These are phyloP conservation scores for Talaromyces sp. DNA, from an alignment of 2,329 filamentous ascomycete genomes.

Conservation along the genomic window DNA sequence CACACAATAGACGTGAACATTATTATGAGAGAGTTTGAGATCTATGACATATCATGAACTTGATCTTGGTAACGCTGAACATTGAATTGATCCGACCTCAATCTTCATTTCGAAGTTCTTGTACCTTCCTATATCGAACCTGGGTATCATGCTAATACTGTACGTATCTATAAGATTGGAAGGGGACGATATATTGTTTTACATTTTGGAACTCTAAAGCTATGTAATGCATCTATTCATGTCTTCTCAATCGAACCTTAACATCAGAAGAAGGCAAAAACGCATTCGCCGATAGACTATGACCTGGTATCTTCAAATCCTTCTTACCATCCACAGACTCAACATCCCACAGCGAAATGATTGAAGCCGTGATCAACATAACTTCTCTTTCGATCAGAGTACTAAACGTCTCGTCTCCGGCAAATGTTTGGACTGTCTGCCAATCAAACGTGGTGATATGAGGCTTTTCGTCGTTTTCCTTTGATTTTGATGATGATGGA, in stretches of 20 bases:
- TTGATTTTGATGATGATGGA: slow-evolving; percentile 20
- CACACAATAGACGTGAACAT: not conserved
- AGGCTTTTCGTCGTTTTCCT: not conserved
- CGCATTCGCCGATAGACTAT: slow-evolving; percentile 48
- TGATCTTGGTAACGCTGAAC: not conserved
- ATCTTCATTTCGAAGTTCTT: not conserved
- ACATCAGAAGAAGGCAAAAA: slow-evolving; percentile 53
- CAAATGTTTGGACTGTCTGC: slow-evolving; percentile 48
- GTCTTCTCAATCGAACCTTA: slow-evolving; percentile 53
- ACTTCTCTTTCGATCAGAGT: slow-evolving; percentile 46
- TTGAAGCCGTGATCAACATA: slow-evolving; percentile 50
- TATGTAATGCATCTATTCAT: not conserved
- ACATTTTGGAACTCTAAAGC: not conserved
- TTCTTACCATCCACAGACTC: slow-evolving; percentile 41
- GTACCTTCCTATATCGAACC: not conserved
- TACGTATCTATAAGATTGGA: no score
- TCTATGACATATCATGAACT: no score
- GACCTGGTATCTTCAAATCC: slow-evolving; percentile 51
- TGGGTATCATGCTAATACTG: no score
- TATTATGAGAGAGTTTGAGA: no score
- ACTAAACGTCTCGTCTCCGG: slow-evolving; percentile 47
- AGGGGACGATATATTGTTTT: no score
- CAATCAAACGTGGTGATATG: slow-evolving; percentile 28
- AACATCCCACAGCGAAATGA: slow-evolving; percentile 58
- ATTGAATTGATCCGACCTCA: not conserved